Evolutionary conservation across 768 basidiomycete species (phyloP), one percentile per base, ranked within the genome.

Genomic region (Mrakia gelida): DNA sequence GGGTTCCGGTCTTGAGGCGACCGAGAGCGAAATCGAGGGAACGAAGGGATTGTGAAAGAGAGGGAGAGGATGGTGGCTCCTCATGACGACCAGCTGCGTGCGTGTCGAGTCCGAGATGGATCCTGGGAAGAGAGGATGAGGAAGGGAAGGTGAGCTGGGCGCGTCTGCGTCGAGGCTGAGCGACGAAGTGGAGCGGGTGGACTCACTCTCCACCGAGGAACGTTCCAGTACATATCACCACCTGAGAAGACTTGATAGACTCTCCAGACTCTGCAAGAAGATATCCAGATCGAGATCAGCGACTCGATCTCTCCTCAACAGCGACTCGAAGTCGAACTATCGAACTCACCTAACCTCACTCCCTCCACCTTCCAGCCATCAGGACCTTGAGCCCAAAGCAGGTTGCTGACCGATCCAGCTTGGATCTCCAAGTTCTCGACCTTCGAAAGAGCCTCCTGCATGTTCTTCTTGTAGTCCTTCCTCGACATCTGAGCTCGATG

Each of bases 141-240:
- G 74, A 49, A 3, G 54, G 72, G 6, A 26, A 3, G 15, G 13
- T 23, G 21, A 28, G 21, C 34, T n/a, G 4, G 71, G 38, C 70
- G 34, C 8, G 7, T 34, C 21, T 3, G 15, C 32, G 15, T 26
- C 9, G 38, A 32, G 70, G 26, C 2, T 26, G n/a, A 43, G 15
- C 9, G 38, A 70, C 52, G 63, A 16, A 32, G 52, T 15, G 3
- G 11, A 52, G 49, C 18, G 62, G 26, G 1, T 56, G 18, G 26
- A 78, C 77, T 54, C 52, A 78, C 77, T 95, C 92, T 16, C 92
- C 94, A 3, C 91, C 91, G 34, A 96, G 87, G 82, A 96, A 96
- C 0, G 94, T 96, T 11, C 94, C 94, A 0, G 94, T 95, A 81
- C 93, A 94, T 21, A 96, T 88, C 41, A 96, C 91, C 16, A 95